phyloP scores from a whole-genome alignment of 768 basidiomycete genomes.

The Leucogyrophana mollusca region DNA sequence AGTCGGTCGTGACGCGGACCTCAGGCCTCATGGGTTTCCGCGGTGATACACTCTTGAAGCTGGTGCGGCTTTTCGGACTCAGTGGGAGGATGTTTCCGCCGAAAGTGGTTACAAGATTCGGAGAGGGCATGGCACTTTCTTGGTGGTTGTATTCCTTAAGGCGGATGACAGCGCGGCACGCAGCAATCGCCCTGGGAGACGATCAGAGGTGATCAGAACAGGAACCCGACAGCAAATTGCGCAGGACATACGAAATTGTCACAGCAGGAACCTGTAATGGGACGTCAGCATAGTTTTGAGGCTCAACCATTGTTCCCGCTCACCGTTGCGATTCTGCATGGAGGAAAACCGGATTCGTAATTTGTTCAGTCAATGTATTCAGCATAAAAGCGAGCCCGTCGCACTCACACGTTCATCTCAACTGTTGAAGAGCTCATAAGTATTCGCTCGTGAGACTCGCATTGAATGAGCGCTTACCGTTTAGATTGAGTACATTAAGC shows the following conservation, averaged over 20 bases:
- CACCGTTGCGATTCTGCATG: conserved; percentile 59
- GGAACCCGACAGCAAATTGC: conserved; percentile 1
- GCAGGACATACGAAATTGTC: conserved; percentile 51
- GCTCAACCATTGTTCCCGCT: conserved; percentile 11
- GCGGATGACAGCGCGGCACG: conserved; percentile 68
- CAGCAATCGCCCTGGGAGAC: conserved; percentile 46
- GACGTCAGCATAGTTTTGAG: conserved; percentile 2
- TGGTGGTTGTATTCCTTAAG: conserved; percentile 53
- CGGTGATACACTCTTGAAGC: conserved; percentile 9
- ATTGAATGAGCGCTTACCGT: conserved; percentile 39
- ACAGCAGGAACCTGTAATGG: conserved; percentile 58
- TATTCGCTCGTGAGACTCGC: conserved; percentile 2
- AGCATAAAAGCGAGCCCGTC: no score
- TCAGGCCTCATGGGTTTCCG: conserved; percentile 5
- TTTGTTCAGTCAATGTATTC: no score
- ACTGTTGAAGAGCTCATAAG: conserved; percentile 30
- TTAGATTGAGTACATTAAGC: conserved; percentile 57
- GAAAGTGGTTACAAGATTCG: neutral
- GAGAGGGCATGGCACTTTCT: conserved; percentile 27
- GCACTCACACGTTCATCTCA: conserved; percentile 61
- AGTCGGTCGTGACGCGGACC: conserved; percentile 60
- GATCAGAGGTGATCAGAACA: conserved; percentile 3
- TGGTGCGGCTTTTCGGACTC: neutral
- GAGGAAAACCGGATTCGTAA: no score
- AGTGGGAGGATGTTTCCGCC: neutral